phyloP scores from a whole-genome alignment of 2,329 filamentous ascomycete genomes.

The Colletotrichum sp. region DNA sequence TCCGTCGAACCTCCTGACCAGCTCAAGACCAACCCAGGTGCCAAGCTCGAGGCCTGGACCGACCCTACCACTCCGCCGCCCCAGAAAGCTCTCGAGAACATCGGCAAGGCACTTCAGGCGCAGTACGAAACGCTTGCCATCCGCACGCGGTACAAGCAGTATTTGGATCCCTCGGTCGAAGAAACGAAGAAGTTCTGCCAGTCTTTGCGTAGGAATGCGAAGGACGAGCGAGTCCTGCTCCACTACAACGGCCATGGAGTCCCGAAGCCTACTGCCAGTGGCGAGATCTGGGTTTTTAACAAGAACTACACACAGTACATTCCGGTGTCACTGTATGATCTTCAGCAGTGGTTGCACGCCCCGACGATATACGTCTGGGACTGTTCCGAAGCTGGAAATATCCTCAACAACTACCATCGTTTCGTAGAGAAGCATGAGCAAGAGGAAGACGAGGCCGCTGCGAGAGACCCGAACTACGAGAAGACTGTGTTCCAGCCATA shows the following conservation, averaged over 20 bases:
- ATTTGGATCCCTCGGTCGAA: constrained; percentile 94
- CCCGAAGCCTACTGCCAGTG: constrained; percentile 91
- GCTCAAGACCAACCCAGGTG: constrained; percentile 91
- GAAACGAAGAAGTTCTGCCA: constrained; percentile 97
- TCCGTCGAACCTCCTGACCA: constrained; percentile 97
- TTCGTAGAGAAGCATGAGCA: constrained; percentile 95
- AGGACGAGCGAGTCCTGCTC: constrained; percentile 94
- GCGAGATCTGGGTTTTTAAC: constrained; percentile 99
- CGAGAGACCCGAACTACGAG: constrained; percentile 81
- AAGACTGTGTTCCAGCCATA: constrained; percentile 74
- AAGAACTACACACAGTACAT: constrained; percentile 99
- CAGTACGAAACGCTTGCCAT: constrained; percentile 97
- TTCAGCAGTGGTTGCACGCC: constrained; percentile 94
- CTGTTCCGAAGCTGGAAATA: constrained; percentile 95
- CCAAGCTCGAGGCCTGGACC: constrained; percentile 95
- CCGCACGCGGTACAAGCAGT: constrained; percentile 96
- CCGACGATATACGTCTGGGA: constrained; percentile 98
- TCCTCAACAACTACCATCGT: constrained; percentile 91
- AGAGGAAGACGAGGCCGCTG: constrained; percentile 79
- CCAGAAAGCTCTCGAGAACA: constrained; percentile 88
- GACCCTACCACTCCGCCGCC: constrained; percentile 84
- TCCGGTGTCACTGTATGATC: constrained; percentile 90
- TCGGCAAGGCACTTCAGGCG: constrained; percentile 92
- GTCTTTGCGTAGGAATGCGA: constrained; percentile 87
- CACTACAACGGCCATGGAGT: constrained; percentile 99